Conservation (phyloP, 257 asterid species). For the Solanum okadae region DNA sequence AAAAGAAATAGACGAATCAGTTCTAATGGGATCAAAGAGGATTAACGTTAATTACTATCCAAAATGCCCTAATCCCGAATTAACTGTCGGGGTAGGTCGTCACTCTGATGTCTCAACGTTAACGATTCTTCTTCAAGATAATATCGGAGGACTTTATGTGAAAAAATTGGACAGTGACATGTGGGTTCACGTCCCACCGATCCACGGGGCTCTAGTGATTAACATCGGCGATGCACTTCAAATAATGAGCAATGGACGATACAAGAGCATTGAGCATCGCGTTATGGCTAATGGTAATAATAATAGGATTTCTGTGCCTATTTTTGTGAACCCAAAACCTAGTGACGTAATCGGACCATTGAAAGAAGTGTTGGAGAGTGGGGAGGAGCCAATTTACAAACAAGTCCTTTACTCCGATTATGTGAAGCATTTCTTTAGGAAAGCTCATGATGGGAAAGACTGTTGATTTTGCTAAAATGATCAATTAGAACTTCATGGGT, state of each 20-base stretch:
- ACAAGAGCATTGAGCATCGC: conserved; percentile 22
- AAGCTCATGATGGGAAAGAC: conserved; percentile 29
- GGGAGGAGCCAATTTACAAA: conserved; percentile 19
- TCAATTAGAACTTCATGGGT: neutral
- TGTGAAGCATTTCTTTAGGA: conserved; percentile 24
- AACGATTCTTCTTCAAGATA: conserved; percentile 24
- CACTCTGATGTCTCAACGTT: conserved; percentile 24
- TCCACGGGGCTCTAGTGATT: conserved; percentile 19
- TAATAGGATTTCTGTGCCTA: conserved; percentile 17
- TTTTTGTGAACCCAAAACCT: conserved; percentile 21
- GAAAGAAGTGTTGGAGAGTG: conserved; percentile 9
- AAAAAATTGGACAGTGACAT: conserved; percentile 1
- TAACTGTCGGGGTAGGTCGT: conserved; percentile 19
- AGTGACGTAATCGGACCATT: conserved; percentile 15
- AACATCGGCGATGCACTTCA: conserved; percentile 25
- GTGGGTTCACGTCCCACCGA: conserved; percentile 20
- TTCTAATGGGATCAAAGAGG: conserved; percentile 20
- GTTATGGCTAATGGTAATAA: conserved; percentile 17
- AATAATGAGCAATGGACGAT: conserved; percentile 17
- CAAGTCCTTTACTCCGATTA: conserved; percentile 22
- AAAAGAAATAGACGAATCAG: conserved; percentile 3
- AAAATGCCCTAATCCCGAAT: conserved; percentile 26
- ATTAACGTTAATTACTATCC: conserved; percentile 23
- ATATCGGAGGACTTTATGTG: conserved; percentile 23
- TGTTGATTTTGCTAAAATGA: conserved; percentile 21